These are phyloP conservation scores for Gossypium trilobum DNA, from an alignment of 441 rosid species.

Conservation along the genomic window DNA sequence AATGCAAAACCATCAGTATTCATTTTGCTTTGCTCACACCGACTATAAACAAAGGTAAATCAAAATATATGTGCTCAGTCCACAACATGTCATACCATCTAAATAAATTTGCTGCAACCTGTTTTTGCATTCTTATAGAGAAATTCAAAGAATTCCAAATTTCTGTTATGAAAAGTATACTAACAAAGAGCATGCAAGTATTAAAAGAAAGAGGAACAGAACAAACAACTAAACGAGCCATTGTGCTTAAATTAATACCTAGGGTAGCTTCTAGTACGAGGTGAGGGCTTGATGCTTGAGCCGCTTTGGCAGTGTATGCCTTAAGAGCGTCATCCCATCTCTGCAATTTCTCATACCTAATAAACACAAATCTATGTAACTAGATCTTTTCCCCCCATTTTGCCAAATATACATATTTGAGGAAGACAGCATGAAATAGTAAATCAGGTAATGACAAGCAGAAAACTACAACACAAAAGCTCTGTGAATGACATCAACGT, in stretches of 20 bases:
- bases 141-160: background rate
- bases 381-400: background rate
- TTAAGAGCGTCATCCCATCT: conserved; percentile 99
- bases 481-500: background rate
- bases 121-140: background rate
- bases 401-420: background rate
- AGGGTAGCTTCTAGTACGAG: conserved; percentile 81
- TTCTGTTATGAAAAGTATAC: background rate
- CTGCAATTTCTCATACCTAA: conserved; percentile 99
- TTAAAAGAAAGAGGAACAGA: conserved; percentile 9
- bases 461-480: background rate
- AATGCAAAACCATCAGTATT: background rate
- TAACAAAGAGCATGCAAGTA: background rate
- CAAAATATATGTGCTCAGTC: background rate
- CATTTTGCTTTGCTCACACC: background rate
- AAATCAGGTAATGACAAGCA: conserved; percentile 6
- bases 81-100: background rate
- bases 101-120: conserved; percentile 4
- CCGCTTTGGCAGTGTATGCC: conserved; percentile 86
- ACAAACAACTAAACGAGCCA: background rate
- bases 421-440: background rate
- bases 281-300: conserved; percentile 78
- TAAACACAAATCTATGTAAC: conserved; percentile 7
- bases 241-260: conserved; percentile 38
- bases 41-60: background rate